These are phyloP conservation scores for Boletus semigastroideus DNA, from an alignment of 1,284 basidiomycete genomes.

Conservation along the genomic window DNA sequence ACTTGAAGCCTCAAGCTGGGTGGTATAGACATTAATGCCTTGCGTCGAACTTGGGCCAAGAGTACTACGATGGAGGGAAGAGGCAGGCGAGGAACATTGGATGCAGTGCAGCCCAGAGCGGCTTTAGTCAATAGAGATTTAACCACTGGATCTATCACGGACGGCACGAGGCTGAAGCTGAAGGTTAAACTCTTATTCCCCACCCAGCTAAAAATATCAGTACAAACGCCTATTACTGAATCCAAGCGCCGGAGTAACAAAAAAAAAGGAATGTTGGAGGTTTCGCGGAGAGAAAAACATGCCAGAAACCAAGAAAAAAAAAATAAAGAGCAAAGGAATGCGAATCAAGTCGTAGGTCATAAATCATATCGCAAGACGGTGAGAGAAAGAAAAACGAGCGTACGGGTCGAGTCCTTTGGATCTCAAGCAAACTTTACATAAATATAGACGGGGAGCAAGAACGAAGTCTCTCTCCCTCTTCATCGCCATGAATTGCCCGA, in stretches of 20 bases:
- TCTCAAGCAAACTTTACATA: not conserved
- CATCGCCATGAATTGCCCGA: not conserved
- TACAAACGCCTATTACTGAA: slow-evolving; percentile 6
- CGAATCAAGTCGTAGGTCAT: not conserved
- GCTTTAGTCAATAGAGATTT: no score
- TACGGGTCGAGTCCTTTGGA: slow-evolving; percentile 13
- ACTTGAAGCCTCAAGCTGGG: not conserved
- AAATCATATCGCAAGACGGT: slow-evolving; percentile 3
- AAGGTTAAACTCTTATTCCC: slow-evolving; percentile 8
- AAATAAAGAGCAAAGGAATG: slow-evolving; percentile 4
- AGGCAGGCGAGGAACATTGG: no score
- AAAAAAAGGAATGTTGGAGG: not conserved
- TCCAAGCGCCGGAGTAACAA: not conserved
- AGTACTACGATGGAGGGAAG: not conserved
- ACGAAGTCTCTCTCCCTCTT: not conserved
- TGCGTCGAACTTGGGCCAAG: not conserved
- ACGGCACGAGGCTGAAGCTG: no score
- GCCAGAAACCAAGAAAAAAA: not conserved
- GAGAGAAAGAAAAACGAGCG: slow-evolving; percentile 20
- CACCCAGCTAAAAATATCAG: slow-evolving; percentile 8
- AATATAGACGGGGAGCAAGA: slow-evolving; percentile 1
- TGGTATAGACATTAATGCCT: not conserved
- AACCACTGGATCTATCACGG: no score
- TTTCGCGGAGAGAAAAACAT: slow-evolving; percentile 3
- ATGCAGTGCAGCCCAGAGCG: no score